Evolutionary conservation across 768 basidiomycete species (phyloP).

Genomic region (Amanita muscaria): DNA sequence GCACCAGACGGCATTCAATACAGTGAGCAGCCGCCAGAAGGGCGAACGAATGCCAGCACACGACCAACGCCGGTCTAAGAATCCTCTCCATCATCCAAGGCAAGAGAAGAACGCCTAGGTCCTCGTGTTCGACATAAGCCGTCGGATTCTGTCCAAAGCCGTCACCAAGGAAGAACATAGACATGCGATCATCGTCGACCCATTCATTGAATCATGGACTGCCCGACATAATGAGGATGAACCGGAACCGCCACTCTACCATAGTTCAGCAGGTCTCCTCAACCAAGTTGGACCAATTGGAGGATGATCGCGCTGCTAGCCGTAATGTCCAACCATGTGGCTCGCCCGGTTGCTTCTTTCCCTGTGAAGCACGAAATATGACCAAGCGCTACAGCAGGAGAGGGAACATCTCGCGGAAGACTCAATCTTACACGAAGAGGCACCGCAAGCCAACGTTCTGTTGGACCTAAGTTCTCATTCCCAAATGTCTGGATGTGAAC

Average conservation of each 20-base stretch:
- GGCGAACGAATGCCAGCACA: too few relatives aligned
- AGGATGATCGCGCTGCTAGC: slow-evolving; percentile 5
- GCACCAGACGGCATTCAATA: too few relatives aligned
- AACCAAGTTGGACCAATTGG: slow-evolving; percentile 4
- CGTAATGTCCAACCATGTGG: slow-evolving; percentile 1
- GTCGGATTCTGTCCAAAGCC: not conserved
- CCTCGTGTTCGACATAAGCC: slow-evolving; percentile 3
- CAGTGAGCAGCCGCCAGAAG: too few relatives aligned
- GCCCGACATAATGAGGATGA: not conserved
- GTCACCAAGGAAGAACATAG: slow-evolving; percentile 4
- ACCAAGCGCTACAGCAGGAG: not conserved
- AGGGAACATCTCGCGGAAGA: not conserved
- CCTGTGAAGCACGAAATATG: slow-evolving; percentile 8
- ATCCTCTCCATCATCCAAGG: slow-evolving; percentile 1
- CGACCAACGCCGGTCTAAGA: not conserved
- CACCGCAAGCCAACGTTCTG: slow-evolving; percentile 6
- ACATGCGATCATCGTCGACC: slow-evolving; percentile 1
- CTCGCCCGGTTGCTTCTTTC: not conserved
- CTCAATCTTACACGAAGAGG: slow-evolving; percentile 4
- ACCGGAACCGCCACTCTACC: not conserved
- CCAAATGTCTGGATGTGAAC: not conserved
- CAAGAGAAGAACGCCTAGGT: slow-evolving; percentile 4
- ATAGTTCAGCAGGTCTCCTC: not conserved
- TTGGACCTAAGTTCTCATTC: slow-evolving; percentile 2
- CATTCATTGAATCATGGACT: not conserved